These are phyloP conservation scores for Salvia rosmarinus DNA, from an alignment of 257 asterid species.

Conservation along the genomic window DNA sequence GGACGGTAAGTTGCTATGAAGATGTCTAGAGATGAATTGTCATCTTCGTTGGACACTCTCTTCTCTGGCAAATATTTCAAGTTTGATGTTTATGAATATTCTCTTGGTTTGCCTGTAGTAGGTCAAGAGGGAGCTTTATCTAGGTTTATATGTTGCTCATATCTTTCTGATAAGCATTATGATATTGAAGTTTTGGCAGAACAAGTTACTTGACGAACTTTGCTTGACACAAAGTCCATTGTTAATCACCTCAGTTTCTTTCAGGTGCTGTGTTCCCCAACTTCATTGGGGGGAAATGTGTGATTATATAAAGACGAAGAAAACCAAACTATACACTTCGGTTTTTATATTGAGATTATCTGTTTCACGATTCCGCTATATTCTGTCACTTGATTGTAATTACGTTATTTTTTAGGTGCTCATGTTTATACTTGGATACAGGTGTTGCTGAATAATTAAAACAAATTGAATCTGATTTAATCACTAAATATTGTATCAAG, in stretches of 20 bases:
- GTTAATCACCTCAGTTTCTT: background rate
- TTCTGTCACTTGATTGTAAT: background rate
- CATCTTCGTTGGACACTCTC: conserved; percentile 19
- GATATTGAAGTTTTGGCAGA: conserved; percentile 5
- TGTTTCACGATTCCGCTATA: background rate
- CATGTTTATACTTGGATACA: background rate
- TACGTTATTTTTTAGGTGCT: background rate
- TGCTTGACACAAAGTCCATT: background rate
- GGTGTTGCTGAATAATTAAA: background rate
- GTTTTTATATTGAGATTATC: background rate
- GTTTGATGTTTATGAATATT: conserved; percentile 11
- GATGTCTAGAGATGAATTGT: conserved; percentile 25
- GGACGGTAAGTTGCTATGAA: conserved; percentile 70
- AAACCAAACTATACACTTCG: background rate
- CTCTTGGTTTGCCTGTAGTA: conserved; percentile 21
- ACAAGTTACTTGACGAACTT: conserved; percentile 7
- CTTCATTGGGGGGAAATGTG: background rate
- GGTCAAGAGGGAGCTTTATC: conserved; percentile 20
- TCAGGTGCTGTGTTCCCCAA: background rate
- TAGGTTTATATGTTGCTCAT: background rate
- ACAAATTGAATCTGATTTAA: background rate
- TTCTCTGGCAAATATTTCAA: conserved; percentile 7
- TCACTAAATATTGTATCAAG: background rate
- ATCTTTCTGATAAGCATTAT: background rate
- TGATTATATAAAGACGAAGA: background rate